A percentile compares a stretch with the other conserved stretches of the same genome.
Evolutionary conservation across 306 rosid species (phyloP).

Genomic region (Lathyrus tuberosus): DNA sequence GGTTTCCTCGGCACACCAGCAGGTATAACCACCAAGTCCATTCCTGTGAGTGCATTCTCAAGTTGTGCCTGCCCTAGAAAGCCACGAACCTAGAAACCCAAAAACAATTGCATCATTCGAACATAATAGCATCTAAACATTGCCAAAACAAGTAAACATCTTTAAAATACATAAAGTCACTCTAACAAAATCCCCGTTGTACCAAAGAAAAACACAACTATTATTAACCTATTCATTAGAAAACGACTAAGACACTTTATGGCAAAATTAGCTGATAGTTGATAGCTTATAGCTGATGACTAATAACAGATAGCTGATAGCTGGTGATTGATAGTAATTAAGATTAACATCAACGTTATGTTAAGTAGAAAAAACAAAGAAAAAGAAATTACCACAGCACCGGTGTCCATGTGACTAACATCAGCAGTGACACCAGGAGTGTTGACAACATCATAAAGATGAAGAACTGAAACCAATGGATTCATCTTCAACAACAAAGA

Average conservation of each 20-base stretch:
- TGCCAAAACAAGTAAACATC: conserved; percentile 10
- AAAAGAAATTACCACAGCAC: conserved; percentile 77
- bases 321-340: no score
- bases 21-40: conserved; percentile 87
- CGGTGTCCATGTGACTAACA: conserved; percentile 94
- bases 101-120: conserved; percentile 1
- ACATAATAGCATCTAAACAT: conserved; percentile 24
- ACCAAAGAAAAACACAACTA: neutral
- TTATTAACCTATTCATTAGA: conserved; percentile 2
- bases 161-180: conserved; percentile 14
- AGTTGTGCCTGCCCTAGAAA: conserved; percentile 87
- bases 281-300: no score
- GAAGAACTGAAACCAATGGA: conserved; percentile 90
- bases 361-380: neutral
- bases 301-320: no score
- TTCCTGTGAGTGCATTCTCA: conserved; percentile 82
- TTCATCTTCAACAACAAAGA: conserved; percentile 91
- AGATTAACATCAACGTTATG: conserved; percentile 1
- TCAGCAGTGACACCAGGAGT: conserved; percentile 97
- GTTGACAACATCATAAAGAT: conserved; percentile 94
- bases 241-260: neutral
- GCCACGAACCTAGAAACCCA: conserved; percentile 72
- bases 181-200: neutral
- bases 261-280: no score
- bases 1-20: conserved; percentile 98